Conservation (phyloP, 192 early-diverging fungal genomes). For the Lunasporangiospora selenospora region DNA sequence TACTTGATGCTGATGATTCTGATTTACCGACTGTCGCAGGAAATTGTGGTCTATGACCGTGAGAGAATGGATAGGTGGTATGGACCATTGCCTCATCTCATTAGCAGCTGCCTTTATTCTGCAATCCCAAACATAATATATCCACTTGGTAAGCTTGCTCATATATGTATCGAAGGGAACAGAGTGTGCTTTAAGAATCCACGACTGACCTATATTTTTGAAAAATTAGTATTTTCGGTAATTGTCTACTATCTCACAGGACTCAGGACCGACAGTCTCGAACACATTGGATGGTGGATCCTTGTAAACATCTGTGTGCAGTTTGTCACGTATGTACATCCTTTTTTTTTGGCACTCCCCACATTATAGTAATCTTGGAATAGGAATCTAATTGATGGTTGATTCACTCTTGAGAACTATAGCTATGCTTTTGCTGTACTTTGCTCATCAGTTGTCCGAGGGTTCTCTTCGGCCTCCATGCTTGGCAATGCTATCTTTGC, state of each 20-base stretch:
- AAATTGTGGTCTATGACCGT: conserved; percentile 42
- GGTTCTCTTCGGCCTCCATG: conserved; percentile 34
- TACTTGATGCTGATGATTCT: conserved; percentile 46
- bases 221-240: conserved; percentile 23
- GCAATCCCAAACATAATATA: conserved; percentile 33
- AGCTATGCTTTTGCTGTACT: conserved; percentile 35
- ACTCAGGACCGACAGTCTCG: conserved; percentile 20
- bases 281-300: conserved; percentile 39
- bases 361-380: not conserved
- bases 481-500: conserved; percentile 44
- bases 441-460: conserved; percentile 28
- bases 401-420: too few relatives aligned
- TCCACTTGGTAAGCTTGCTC: conserved; percentile 18
- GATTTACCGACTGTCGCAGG: conserved; percentile 33
- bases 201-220: not conserved
- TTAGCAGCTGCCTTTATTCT: conserved; percentile 26
- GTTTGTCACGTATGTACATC: conserved; percentile 35
- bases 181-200: not conserved
- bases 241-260: conserved; percentile 42
- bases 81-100: conserved; percentile 33
- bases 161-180: not conserved
- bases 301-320: conserved; percentile 33
- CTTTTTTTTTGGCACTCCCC: not conserved
- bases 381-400: too few relatives aligned
- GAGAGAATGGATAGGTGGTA: conserved; percentile 48